phyloP scores from a whole-genome alignment of 176 grass and related monocot genomes.

The Oryza brachyantha region DNA sequence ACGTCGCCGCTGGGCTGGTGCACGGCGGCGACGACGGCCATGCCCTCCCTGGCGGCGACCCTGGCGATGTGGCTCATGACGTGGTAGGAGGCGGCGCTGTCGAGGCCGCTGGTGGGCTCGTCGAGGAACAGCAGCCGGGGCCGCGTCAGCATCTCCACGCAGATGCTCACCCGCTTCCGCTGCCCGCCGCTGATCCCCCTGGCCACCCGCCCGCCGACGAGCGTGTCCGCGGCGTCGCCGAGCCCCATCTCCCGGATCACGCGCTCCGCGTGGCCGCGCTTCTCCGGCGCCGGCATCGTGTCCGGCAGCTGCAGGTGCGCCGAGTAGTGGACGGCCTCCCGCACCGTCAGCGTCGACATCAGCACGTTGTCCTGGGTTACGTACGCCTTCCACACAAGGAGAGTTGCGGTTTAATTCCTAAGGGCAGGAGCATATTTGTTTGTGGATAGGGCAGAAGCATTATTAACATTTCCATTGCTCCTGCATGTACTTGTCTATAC shows the following conservation, averaged over 20 bases:
- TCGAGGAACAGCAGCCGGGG: conserved; percentile 76
- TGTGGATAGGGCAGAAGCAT: no score
- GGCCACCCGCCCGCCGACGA: conserved; percentile 44
- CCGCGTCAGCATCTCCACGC: conserved; percentile 55
- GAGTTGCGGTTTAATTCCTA: no score
- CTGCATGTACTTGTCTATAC: no score
- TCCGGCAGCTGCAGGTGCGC: conserved; percentile 63
- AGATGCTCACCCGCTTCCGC: conserved; percentile 57
- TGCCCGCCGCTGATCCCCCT: conserved; percentile 66
- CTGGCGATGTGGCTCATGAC: conserved; percentile 47
- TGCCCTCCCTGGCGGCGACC: conserved; percentile 21
- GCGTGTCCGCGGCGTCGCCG: conserved; percentile 43
- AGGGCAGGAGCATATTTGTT: no score
- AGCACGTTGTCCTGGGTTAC: conserved; percentile 75
- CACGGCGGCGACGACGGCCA: conserved; percentile 50
- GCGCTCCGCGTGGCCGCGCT: conserved; percentile 36
- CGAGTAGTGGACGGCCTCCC: conserved; percentile 59
- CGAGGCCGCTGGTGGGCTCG: conserved; percentile 93
- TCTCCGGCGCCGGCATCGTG: conserved; percentile 38
- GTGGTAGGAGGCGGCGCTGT: conserved; percentile 64
- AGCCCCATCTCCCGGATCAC: conserved; percentile 66
- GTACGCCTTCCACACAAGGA: conserved; percentile 61
- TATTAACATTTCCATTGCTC: no score
- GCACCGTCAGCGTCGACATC: conserved; percentile 57
- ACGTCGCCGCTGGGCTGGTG: conserved; percentile 70